Evolutionary conservation across 2,329 filamentous ascomycete species (phyloP).

Genomic region (Cordyceps militaris): DNA sequence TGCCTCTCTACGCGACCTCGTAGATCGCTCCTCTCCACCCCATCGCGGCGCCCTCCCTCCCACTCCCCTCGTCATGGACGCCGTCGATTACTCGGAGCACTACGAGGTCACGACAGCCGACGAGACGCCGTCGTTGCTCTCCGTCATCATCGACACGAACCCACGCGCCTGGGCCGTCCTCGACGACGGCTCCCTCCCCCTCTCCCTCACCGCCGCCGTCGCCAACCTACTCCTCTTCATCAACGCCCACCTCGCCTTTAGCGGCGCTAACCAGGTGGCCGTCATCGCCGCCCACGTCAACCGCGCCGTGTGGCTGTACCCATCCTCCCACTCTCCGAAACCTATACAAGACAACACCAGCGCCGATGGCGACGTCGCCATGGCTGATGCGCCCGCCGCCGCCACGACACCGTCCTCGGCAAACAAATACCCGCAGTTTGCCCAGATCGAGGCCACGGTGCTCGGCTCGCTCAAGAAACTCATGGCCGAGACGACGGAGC

Average conservation of each 20-base stretch:
- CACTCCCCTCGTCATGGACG: slow-evolving; percentile 37
- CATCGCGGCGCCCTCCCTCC: not conserved
- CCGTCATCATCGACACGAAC: slow-evolving; percentile 92
- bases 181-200: slow-evolving; percentile 57
- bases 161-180: slow-evolving; percentile 88
- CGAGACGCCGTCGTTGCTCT: slow-evolving; percentile 71
- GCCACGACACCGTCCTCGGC: slow-evolving; percentile 40
- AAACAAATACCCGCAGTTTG: slow-evolving; percentile 93
- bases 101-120: slow-evolving; percentile 49
- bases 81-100: slow-evolving; percentile 52
- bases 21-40: slow-evolving; percentile 12
- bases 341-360: slow-evolving; percentile 10
- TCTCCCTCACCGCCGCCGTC: slow-evolving; percentile 77
- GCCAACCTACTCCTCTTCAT: slow-evolving; percentile 91
- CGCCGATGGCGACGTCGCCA: slow-evolving; percentile 45
- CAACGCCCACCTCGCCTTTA: slow-evolving; percentile 91
- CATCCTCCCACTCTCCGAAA: slow-evolving; percentile 35
- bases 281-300: slow-evolving; percentile 85
- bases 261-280: slow-evolving; percentile 87
- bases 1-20: slow-evolving; percentile 5
- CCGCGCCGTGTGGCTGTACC: slow-evolving; percentile 85
- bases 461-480: slow-evolving; percentile 67
- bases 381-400: slow-evolving; percentile 41
- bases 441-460: slow-evolving; percentile 76
- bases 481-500: slow-evolving; percentile 58